Conservation (phyloP, 495 filamentous ascomycete species). For the Astrothelium subdiscretum region DNA sequence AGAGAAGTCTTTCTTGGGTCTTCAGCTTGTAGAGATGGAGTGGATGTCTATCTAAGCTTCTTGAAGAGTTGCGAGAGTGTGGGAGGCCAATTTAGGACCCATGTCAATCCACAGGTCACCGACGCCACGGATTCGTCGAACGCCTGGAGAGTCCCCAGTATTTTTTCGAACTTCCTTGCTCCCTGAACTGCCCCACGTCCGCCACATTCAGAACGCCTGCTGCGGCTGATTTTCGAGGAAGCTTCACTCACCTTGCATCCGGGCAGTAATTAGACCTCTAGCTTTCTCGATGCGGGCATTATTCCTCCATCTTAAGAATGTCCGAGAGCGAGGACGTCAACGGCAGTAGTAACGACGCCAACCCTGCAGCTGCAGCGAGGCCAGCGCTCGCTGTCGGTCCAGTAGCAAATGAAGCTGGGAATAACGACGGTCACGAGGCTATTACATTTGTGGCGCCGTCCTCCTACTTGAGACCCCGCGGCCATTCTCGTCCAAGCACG, state of each 20-base stretch:
- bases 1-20: too few relatives aligned
- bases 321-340: neutral
- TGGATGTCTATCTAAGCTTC: too few relatives aligned
- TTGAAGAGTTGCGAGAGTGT: neutral
- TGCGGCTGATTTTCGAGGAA: too few relatives aligned
- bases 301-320: neutral
- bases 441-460: slow-evolving; percentile 62
- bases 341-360: neutral
- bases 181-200: neutral
- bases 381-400: neutral
- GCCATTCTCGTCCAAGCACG: slow-evolving; percentile 40
- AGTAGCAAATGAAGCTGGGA: neutral
- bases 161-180: neutral
- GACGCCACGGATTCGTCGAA: neutral
- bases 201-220: slow-evolving; percentile 1
- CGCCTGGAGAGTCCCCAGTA: neutral
- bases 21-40: too few relatives aligned
- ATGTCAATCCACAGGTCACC: neutral
- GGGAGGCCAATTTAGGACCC: neutral
- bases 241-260: neutral
- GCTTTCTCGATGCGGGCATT: neutral
- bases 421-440: neutral
- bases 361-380: neutral
- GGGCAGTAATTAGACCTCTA: neutral
- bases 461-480: slow-evolving; percentile 66